Evolutionary conservation across 2,329 filamentous ascomycete genomes (phyloP), one percentile per base, ranked within the genome.

Genomic region (Xenosphaeropsis pyriputrescens): DNA sequence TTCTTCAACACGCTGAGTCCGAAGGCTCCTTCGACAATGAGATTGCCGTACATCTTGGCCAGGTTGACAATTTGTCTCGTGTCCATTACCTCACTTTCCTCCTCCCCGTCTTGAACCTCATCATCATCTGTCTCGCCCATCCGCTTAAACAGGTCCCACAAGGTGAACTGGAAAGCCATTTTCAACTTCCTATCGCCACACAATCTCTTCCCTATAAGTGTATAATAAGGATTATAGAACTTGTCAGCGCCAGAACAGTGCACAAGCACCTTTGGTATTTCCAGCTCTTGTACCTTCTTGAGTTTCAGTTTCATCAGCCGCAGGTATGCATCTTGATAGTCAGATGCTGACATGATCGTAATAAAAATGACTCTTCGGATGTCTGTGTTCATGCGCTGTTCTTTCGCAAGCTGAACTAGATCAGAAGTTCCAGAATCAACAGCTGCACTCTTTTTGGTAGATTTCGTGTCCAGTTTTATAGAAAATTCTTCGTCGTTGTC

Each of bases 181-280:
- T 76, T 75, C 47, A 93, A 69, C 48, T 77, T 75, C 46, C 75
- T 75, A 42, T 88, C 83, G 3, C 66, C 65, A 51, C 86, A 93
- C 7, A 95, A 68, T 45, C 79, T 78, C 35, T 73, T 74, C 8
- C 85, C 86, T 29, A 98, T 78, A 1, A 94, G 65, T 0, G 84
- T 83, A 55, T 98, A 98, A 61, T 93, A 98, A 0, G 83, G 84
- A 50, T 98, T 98, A 59, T 95, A 93, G 1, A 68, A 67, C 40
- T 79, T 67, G 59, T 96, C 91, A 3, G 81, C 79, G 32, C 84
- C 84, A 1, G 79, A 79, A 53, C 88, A 95, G 48, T 91, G 86
- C 7, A 95, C 70, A 18, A 98, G 65, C 14, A 98, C 88, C 37
- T 81, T 76, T 1, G 89, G 79, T 22, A 96, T 82, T 55, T 96